phyloP scores from a whole-genome alignment of 345 rosid species.

The Gossypium herbaceum region DNA sequence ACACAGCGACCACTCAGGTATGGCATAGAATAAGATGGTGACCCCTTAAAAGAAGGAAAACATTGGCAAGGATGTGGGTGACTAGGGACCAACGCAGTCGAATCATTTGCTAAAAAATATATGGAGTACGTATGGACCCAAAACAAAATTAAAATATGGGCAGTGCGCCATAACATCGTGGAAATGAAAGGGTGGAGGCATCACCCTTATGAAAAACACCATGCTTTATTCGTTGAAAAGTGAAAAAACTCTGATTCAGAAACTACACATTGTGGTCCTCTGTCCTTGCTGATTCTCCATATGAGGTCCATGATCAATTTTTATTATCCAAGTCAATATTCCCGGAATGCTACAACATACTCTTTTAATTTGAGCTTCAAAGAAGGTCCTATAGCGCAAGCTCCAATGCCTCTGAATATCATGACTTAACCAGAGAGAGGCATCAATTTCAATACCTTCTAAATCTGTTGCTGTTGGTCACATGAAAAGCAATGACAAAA shows the following conservation, averaged over 20 bases:
- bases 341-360: too few relatives aligned
- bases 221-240: not conserved
- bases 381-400: too few relatives aligned
- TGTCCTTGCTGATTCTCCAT: too few relatives aligned
- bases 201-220: not conserved
- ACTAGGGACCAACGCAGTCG: not conserved
- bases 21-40: not conserved
- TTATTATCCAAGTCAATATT: too few relatives aligned
- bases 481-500: not conserved
- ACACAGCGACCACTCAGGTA: not conserved
- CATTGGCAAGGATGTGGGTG: not conserved
- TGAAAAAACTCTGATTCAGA: not conserved
- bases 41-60: not conserved
- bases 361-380: too few relatives aligned
- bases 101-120: not conserved
- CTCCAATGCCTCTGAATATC: too few relatives aligned
- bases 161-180: not conserved
- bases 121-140: not conserved
- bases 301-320: too few relatives aligned
- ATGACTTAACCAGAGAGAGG: too few relatives aligned
- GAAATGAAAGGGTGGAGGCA: not conserved
- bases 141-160: not conserved
- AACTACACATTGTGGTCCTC: too few relatives aligned
- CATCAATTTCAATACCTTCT: not conserved
- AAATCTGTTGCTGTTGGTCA: not conserved